Percentiles rank a stretch among this genome's conserved stretches.
phyloP scores from a whole-genome alignment of 768 basidiomycete species.

The Boletus insuetus region DNA sequence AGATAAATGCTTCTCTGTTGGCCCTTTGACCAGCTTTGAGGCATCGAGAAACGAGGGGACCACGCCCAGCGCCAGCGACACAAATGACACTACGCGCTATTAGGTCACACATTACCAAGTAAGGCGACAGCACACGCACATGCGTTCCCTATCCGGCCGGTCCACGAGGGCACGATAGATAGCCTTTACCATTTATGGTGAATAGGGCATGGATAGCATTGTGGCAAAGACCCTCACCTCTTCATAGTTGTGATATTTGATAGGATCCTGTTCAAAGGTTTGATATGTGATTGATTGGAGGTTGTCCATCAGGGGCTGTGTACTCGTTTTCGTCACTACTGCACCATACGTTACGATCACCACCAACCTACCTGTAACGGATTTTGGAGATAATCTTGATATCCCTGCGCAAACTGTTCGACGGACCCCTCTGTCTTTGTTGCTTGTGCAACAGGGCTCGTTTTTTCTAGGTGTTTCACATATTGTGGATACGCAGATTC shows the following conservation, averaged over 20 bases:
- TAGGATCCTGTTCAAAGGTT: constrained; percentile 95
- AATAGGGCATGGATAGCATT: constrained; percentile 7
- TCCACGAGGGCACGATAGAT: constrained; percentile 78
- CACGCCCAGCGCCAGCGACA: constrained; percentile 93
- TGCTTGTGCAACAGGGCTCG: constrained; percentile 65
- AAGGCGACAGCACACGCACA: constrained; percentile 48
- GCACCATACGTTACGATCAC: neutral
- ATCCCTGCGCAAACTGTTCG: constrained; percentile 88
- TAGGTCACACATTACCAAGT: constrained; percentile 14
- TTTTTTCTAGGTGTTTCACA: constrained; percentile 76
- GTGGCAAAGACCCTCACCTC: constrained; percentile 49
- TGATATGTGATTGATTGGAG: constrained; percentile 94
- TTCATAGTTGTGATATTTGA: constrained; percentile 95
- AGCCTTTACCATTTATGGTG: constrained; percentile 47
- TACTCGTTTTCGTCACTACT: constrained; percentile 8
- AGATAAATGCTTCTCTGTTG: constrained; percentile 59
- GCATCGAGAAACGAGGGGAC: constrained; percentile 86
- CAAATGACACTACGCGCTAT: constrained; percentile 64
- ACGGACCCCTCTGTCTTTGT: constrained; percentile 68
- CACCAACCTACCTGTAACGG: constrained; percentile 71
- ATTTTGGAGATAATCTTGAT: constrained; percentile 93
- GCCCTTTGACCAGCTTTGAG: constrained; percentile 73
- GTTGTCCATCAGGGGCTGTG: constrained; percentile 95
- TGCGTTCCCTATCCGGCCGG: constrained; percentile 52
- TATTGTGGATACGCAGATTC: constrained; percentile 90